Base-by-base conservation (phyloP, 495 filamentous ascomycete genomes). In the Astrothelium subdiscretum region DNA sequence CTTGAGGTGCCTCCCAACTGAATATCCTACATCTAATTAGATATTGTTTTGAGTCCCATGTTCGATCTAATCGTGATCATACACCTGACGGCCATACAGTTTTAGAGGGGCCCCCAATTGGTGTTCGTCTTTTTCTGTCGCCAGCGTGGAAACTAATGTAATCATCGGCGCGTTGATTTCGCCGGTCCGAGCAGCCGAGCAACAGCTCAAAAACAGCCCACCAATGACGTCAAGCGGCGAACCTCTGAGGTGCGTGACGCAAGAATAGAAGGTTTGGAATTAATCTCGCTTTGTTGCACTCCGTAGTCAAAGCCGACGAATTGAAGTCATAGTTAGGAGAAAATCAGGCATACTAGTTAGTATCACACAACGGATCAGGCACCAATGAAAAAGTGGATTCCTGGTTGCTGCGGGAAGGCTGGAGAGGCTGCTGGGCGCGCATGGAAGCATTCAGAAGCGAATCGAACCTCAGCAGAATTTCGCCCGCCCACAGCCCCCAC, bases 381-480 rank as follows among this genome's bases (percentile, higher is more conserved):
- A 54, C 12, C 48, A 26, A 29, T 54, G 26, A 8, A n/a, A 29
- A 27, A 29, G 48, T 29, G 48, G 48, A 24, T 54, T n/a, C 48
- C 12, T 54, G 48, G 48, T 27, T 12, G 22, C 48, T 54, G 48
- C 22, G 3, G 5, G 48, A 54, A 54, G 48, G 48, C 48, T 54
- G 48, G 48, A 54, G 48, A 54, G 48, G 48, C 29, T 54, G 48
- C 48, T 54, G 48, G 48, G 48, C 24, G 24, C 12, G 24, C 20
- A 29, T 54, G 48, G 48, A 54, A 54, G 48, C 24, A n/a, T 10
- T 54, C 48, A 54, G 48, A 54, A 54, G n/a, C 48, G 22, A 26
- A 54, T 54, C 48, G 48, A 54, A 54, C 22, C 24, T 27, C 48
- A 54, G 20, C 29, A 54, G 29, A 54, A 54, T 54, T 54, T 54